Evolutionary conservation across 2,329 filamentous ascomycete genomes (phyloP), one percentile per base, ranked within the genome.

Genomic region (Pyricularia sp.): DNA sequence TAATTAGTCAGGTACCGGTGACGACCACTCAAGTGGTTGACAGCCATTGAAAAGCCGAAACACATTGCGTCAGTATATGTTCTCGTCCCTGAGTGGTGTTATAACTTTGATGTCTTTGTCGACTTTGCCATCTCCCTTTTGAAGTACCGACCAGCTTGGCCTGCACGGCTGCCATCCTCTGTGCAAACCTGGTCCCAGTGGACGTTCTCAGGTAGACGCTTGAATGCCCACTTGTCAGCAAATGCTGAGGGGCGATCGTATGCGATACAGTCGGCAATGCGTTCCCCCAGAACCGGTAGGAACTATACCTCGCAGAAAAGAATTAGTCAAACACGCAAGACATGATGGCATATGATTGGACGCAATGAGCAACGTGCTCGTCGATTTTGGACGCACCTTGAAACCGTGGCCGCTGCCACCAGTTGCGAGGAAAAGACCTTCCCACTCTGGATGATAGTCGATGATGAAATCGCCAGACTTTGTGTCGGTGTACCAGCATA

Each of bases 401-500:
- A 88, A 91, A 5, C 79, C 89, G 75, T 90, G 88, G 3, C 88
- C 87, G 71, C 86, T 89, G 68, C 87, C 88, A 3, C 86, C 88
- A 0, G 86, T 88, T 0, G 86, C 86, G 28, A 90, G 73, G 73
- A 90, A 90, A 4, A 90, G 77, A 17, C 84, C 83, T 69, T 82
- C 76, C 77, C 86, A 86, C 20, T 81, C 78, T 0, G 90, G 90
- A 73, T 92, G 90, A 77, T 89, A 88, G 74, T 89, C 86, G 70
- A 92, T 83, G 68, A 93, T 82, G 80, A 91, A 93, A 75, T 93
- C 88, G 26, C 86, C 90, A 23, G 86, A 87, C 9, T 86, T 83
- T 73, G 90, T 93, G 79, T 93, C 90, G 5, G 87, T 88, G 76
- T 93, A 93, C 90, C 90, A 93, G 79, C 90, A 93, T 68, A 92